Percentiles rank a stretch among this genome's conserved stretches.
These are phyloP conservation scores for Metschnikowia orientalis DNA, from an alignment of 805 yeast genomes.

Conservation along the genomic window DNA sequence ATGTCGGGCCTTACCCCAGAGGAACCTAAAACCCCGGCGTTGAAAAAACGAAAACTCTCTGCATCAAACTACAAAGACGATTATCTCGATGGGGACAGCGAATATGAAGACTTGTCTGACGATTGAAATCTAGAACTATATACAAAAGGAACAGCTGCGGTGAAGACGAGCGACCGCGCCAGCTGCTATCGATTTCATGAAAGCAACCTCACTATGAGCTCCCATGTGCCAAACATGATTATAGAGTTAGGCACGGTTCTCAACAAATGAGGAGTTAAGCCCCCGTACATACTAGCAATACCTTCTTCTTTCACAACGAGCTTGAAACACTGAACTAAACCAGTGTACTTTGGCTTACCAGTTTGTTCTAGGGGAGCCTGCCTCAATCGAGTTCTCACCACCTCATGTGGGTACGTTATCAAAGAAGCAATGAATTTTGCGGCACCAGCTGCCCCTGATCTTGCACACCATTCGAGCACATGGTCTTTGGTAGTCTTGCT, in stretches of 20 bases:
- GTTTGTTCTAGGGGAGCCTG: conserved; percentile 79
- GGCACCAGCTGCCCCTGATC: conserved; percentile 96
- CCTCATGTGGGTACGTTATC: conserved; percentile 95
- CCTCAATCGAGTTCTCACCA: conserved; percentile 89
- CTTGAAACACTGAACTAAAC: conserved; percentile 81
- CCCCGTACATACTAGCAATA: conserved; percentile 89
- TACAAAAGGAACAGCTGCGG: conserved; percentile 6
- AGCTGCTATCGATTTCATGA: conserved; percentile 6
- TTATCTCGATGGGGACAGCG: conserved; percentile 12
- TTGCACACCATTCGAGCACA: conserved; percentile 84
- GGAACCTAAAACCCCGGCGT: neutral
- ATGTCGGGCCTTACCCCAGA: neutral
- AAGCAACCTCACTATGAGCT: conserved; percentile 47
- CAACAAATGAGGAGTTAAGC: conserved; percentile 92
- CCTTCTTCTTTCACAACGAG: conserved; percentile 92
- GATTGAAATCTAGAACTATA: conserved; percentile 5
- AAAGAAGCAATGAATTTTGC: conserved; percentile 93
- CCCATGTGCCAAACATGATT: conserved; percentile 99
- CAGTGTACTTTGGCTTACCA: conserved; percentile 84
- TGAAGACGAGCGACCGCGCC: no score
- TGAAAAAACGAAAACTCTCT: neutral
- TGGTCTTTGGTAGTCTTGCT: conserved; percentile 50
- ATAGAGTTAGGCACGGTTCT: conserved; percentile 97
- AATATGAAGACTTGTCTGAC: conserved; percentile 10
- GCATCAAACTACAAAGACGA: neutral